Base-by-base conservation (phyloP, 176 grass and related monocot species). In the Tillandsia fasciculata region DNA sequence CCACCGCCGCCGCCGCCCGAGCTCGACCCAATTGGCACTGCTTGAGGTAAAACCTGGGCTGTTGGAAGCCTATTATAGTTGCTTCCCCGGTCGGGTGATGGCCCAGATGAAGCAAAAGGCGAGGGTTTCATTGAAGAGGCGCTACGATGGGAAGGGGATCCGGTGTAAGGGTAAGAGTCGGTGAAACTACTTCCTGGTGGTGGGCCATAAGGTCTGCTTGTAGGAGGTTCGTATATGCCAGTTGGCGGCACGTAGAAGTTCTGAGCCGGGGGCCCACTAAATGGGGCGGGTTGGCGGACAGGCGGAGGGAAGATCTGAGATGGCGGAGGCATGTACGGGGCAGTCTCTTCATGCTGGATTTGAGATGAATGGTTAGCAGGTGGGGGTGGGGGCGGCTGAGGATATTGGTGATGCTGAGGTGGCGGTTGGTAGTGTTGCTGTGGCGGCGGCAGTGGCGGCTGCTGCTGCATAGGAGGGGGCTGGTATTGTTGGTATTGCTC, bases 21-120 rank as follows among this genome's bases (percentile, higher is more conserved):
- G 7, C 12, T 52, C 11, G 84, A 79, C 51, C 77, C 78, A 42
- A 78, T 73, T 11, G 86, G 79, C 3, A 66, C 42, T 1, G 87
- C 87, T 11, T 99, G 87, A 12, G 94, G 89, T 57, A 90, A 76
- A 50, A 88, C 27, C 48, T 86, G 87, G 27, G 94, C 94, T 9
- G 90, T 80, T 24, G 86, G 87, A 51, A 90, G 77, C 54, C 79
- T 78, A 47, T 78, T 66, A 3, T 91, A 91, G 64, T 76, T 84
- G 52, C 78, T 68, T 0, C 72, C 81, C 42, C 77, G 87, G 6
- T 66, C 81, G 26, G 80, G 72, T 50, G 84, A 76, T 18, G 77
- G 0, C 0, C 66, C 79, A 15, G 84, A 23, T 3, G 81, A 70
- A 29, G 77, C 15, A 74, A 89, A 79, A 26, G 86, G 71, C 0